Conservation (phyloP, 2,329 filamentous ascomycete genomes). For the Diplodia scrobiculata region DNA sequence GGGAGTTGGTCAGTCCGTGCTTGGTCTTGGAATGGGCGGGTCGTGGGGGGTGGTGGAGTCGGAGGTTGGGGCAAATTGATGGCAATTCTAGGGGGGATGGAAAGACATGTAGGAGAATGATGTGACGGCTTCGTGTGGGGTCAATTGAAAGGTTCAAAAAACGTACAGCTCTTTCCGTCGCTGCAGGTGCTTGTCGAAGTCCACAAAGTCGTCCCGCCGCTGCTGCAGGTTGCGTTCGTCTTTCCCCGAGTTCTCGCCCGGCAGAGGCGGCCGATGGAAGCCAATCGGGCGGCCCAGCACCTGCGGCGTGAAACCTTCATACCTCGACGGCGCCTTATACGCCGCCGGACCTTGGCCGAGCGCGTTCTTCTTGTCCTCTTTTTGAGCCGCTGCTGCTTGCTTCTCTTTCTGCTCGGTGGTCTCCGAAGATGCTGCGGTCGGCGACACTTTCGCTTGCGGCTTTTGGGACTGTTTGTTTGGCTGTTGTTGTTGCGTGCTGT, state of each 20-base stretch:
- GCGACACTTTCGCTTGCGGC: not conserved
- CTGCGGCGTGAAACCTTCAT: conserved; percentile 53
- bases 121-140: too few relatives aligned
- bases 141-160: too few relatives aligned
- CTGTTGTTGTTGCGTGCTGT: not conserved
- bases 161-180: conserved; percentile 73
- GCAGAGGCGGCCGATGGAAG: conserved; percentile 68
- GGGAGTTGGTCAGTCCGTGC: not conserved
- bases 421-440: not conserved
- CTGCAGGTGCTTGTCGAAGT: conserved; percentile 81
- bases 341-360: conserved; percentile 20
- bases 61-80: not conserved
- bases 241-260: conserved; percentile 79
- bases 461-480: not conserved
- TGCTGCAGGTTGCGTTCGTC: conserved; percentile 68
- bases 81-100: not conserved
- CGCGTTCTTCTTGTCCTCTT: conserved; percentile 10
- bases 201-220: conserved; percentile 75
- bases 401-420: not conserved
- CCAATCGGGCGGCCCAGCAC: conserved; percentile 75
- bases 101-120: not conserved
- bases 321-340: conserved; percentile 26
- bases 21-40: too few relatives aligned
- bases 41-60: too few relatives aligned
- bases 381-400: not conserved